These are phyloP conservation scores for Arthrobotrys sphaeroides DNA, from an alignment of 2,329 filamentous ascomycete genomes.

Conservation along the genomic window DNA sequence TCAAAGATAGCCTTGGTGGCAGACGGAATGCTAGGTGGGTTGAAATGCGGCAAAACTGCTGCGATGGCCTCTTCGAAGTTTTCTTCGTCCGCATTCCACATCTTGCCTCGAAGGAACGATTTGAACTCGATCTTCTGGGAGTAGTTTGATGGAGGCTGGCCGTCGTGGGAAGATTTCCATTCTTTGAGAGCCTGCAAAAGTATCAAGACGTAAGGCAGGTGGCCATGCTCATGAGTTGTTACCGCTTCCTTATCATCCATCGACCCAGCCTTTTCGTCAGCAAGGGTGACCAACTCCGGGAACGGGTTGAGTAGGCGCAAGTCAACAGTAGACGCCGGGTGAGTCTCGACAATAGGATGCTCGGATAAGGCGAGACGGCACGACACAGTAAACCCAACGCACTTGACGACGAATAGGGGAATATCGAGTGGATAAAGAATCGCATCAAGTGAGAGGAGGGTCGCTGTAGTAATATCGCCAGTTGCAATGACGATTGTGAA, in stretches of 20 bases:
- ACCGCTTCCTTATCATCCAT: conserved; percentile 61
- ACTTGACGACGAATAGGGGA: conserved; percentile 83
- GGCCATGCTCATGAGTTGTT: conserved; percentile 83
- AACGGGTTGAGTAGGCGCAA: conserved; percentile 85
- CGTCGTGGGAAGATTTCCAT: conserved; percentile 79
- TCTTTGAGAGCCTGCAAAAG: conserved; percentile 81
- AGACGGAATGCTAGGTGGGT: conserved; percentile 72
- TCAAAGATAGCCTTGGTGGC: conserved; percentile 81
- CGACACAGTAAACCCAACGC: conserved; percentile 88
- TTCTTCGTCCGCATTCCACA: conserved; percentile 83
- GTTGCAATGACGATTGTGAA: conserved; percentile 46
- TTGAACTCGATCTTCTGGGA: conserved; percentile 87
- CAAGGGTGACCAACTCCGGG: conserved; percentile 78
- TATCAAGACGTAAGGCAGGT: conserved; percentile 86
- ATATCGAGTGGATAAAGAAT: conserved; percentile 63
- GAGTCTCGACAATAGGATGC: conserved; percentile 90
- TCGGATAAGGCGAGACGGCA: conserved; percentile 82
- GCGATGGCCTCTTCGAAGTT: conserved; percentile 93
- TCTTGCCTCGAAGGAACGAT: conserved; percentile 72
- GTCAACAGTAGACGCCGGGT: conserved; percentile 88
- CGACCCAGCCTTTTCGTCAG: conserved; percentile 72
- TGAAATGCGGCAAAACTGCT: conserved; percentile 87
- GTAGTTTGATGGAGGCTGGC: conserved; percentile 76
- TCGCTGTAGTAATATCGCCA: conserved; percentile 48
- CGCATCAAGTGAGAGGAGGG: conserved; percentile 53